Evolutionary conservation across 768 basidiomycete genomes (phyloP).

Genomic region (Phlegmacium glaucopus): DNA sequence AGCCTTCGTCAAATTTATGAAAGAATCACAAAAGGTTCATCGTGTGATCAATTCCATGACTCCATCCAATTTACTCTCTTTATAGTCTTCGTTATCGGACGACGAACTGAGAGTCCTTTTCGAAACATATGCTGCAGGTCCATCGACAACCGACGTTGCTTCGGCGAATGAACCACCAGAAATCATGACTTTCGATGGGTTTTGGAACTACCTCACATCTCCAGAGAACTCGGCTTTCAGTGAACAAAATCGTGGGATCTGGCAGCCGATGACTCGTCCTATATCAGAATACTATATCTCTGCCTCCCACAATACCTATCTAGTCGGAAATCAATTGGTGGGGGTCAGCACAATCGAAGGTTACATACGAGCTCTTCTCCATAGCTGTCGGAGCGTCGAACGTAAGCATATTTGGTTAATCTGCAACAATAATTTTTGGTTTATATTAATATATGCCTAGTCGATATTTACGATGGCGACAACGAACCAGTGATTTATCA

Average conservation of each 20-base stretch:
- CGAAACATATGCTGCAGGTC: conserved; percentile 25
- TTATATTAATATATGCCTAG: conserved; percentile 48
- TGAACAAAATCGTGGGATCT: conserved; percentile 40
- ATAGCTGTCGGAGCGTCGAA: conserved; percentile 92
- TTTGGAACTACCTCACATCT: conserved; percentile 80
- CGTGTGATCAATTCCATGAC: not conserved
- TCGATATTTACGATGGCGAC: conserved; percentile 92
- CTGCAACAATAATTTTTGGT: too few species aligned
- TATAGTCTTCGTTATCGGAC: conserved; percentile 32
- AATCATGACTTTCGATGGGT: conserved; percentile 54
- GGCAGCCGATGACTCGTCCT: conserved; percentile 88
- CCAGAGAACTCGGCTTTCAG: conserved; percentile 62
- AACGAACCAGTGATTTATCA: conserved; percentile 84
- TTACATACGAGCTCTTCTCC: conserved; percentile 87
- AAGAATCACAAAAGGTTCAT: conserved; percentile 38
- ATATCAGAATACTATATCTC: conserved; percentile 88
- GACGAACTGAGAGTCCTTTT: conserved; percentile 33
- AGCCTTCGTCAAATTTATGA: conserved; percentile 45
- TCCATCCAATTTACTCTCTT: conserved; percentile 3
- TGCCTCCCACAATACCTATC: conserved; percentile 91
- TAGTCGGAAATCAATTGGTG: conserved; percentile 81
- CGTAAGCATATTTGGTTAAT: conserved; percentile 40
- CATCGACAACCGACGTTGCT: not conserved
- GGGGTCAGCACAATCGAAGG: conserved; percentile 90
- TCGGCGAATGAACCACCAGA: conserved; percentile 13